Evolutionary conservation across 306 rosid genomes (phyloP), one percentile per base, ranked within the genome.

Genomic region (Inga leiocalycina): DNA sequence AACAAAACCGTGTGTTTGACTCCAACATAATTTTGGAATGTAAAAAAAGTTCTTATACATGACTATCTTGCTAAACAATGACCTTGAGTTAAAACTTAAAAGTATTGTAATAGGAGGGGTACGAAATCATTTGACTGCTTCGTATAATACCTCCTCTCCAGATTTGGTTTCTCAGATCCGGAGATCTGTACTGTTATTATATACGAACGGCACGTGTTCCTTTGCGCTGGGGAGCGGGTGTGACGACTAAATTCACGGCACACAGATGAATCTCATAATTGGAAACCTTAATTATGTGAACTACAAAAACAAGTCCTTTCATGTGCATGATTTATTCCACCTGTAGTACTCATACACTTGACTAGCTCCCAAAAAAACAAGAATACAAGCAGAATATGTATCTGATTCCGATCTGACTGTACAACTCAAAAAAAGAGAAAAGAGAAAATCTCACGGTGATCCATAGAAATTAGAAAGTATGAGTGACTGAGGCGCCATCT

Each of bases 401-500:
- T 54, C 22, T 52, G 48, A 45, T 45, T 45, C 48, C 10, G 8
- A 52, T 17, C n/a, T 24, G 7, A 8, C 83, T 80, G 70, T 70
- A 70, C 57, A 80, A 77, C 4, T 12, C 22, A 10, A 17, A 14
- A 52, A 16, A 0, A 0, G 30, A 27, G 30, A 27, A 27, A 27
- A 27, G 30, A 27, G 3, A 1, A 32, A 19, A 76, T 57, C 24
- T 35, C 59, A 6, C 30, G 8, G 17, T 65, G n/a, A 66, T 16
- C 52, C n/a, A 10, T 37, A 6, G 37, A 13, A 35, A 35, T 35
- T 59, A 44, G 13, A 48, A 48, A 49, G 37, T 35, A 54, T 3
- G 74, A 37, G 49, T 9, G 74, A 69, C 74, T 69, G 74, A 3
- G 11, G 74, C 74, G 74, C 74, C 74, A 69, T 43, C 76, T 71